phyloP scores from a whole-genome alignment of 2,329 filamentous ascomycete genomes.

The Fusarium sororula region DNA sequence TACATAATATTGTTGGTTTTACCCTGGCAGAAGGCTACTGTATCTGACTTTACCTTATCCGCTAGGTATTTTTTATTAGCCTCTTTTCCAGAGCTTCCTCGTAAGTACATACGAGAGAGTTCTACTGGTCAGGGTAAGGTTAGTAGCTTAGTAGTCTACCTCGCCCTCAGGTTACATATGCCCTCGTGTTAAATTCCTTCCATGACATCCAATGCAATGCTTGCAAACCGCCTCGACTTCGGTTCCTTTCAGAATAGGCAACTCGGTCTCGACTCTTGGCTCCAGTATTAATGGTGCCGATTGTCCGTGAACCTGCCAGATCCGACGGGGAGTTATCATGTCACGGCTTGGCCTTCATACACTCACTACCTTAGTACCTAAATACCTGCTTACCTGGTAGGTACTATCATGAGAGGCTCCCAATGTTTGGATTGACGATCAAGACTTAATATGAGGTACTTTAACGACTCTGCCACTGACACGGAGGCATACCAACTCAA shows the following conservation, averaged over 20 bases:
- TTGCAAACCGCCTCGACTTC: slow-evolving; percentile 15
- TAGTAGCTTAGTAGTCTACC: not conserved
- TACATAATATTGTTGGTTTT: not conserved
- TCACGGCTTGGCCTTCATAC: not conserved
- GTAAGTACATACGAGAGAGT: not conserved
- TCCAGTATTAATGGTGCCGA: slow-evolving; percentile 16
- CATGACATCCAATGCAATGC: not conserved
- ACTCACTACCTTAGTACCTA: not conserved
- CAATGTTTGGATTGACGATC: not conserved
- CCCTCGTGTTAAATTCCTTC: slow-evolving; percentile 21
- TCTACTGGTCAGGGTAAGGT: not conserved
- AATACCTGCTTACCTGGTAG: not conserved
- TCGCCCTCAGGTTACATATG: slow-evolving; percentile 18
- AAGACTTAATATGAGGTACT: not conserved
- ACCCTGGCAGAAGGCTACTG: slow-evolving; percentile 1
- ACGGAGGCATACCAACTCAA: not conserved
- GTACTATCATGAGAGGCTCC: not conserved
- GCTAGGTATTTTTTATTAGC: slow-evolving; percentile 19
- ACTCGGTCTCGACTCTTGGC: slow-evolving; percentile 15
- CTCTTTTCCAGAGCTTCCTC: slow-evolving; percentile 1
- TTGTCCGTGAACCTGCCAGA: slow-evolving; percentile 35
- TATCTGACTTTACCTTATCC: not conserved
- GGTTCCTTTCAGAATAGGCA: slow-evolving; percentile 23
- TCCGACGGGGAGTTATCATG: not conserved
- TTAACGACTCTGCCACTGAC: not conserved